Percentiles rank a stretch among this genome's conserved stretches.
Conservation (phyloP, 1,139 yeast genomes). For the Scheffersomyces segobiensis region DNA sequence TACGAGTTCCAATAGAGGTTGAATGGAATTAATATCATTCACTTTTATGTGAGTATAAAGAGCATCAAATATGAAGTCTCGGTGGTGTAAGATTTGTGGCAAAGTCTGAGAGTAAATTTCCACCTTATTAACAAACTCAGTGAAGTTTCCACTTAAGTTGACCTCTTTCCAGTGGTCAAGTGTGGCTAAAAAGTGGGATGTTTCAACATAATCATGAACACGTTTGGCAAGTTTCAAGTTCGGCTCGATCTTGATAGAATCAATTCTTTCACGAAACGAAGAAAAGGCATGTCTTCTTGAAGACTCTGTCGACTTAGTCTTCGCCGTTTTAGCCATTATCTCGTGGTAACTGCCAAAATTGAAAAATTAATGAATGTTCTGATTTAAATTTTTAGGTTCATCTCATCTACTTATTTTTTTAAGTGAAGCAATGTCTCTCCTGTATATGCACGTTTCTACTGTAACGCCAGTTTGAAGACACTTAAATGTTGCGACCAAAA, state of each 20-base stretch:
- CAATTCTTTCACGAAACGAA: slow-evolving; percentile 83
- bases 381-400: slow-evolving; percentile 7
- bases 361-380: background rate
- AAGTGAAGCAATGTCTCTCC: background rate
- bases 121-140: slow-evolving; percentile 59
- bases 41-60: slow-evolving; percentile 50
- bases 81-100: slow-evolving; percentile 79
- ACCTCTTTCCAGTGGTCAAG: slow-evolving; percentile 87
- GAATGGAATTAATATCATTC: slow-evolving; percentile 71
- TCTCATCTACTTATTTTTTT: slow-evolving; percentile 8
- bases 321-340: slow-evolving; percentile 2
- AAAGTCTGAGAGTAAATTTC: slow-evolving; percentile 63
- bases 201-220: slow-evolving; percentile 69
- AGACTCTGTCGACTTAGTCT: slow-evolving; percentile 51
- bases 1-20: slow-evolving; percentile 77
- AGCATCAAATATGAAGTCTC: slow-evolving; percentile 56
- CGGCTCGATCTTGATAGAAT: slow-evolving; percentile 84
- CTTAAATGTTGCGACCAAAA: background rate
- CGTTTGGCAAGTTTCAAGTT: slow-evolving; percentile 60
- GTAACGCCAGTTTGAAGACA: background rate
- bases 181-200: slow-evolving; percentile 78
- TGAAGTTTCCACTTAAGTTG: slow-evolving; percentile 73
- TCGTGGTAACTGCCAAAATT: background rate
- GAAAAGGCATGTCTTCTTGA: slow-evolving; percentile 62
- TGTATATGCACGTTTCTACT: background rate